Conservation (phyloP, 768 basidiomycete species). For the Tylopilus cervinicoccineus region DNA sequence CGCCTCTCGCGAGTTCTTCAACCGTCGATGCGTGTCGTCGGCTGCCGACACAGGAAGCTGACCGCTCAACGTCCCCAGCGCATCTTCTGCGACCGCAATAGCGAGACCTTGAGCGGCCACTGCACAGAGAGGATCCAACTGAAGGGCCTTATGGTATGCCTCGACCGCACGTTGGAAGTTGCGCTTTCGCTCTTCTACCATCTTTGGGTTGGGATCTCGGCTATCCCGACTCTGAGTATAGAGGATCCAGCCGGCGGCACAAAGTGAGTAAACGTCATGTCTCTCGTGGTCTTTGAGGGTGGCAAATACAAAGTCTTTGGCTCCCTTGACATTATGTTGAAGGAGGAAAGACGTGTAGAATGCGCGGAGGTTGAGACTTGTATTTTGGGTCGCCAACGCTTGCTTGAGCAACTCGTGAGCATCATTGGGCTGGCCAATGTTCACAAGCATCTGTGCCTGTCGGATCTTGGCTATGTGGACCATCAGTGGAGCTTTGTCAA, state of each 20-base stretch:
- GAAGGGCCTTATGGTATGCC: slow-evolving; percentile 89
- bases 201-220: slow-evolving; percentile 55
- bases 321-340: slow-evolving; percentile 66
- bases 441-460: slow-evolving; percentile 74
- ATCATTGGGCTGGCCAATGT: slow-evolving; percentile 67
- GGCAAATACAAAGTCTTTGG: slow-evolving; percentile 86
- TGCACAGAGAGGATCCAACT: slow-evolving; percentile 79
- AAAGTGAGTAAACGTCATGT: slow-evolving; percentile 88
- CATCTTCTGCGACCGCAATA: slow-evolving; percentile 91
- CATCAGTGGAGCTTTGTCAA: slow-evolving; percentile 6
- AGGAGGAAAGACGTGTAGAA: slow-evolving; percentile 93
- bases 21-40: slow-evolving; percentile 64
- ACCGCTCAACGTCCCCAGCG: slow-evolving; percentile 65
- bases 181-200: slow-evolving; percentile 59
- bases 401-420: slow-evolving; percentile 91
- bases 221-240: slow-evolving; percentile 86
- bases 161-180: slow-evolving; percentile 83
- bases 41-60: slow-evolving; percentile 42
- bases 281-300: slow-evolving; percentile 85
- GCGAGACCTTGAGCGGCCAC: slow-evolving; percentile 95
- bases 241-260: slow-evolving; percentile 81
- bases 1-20: slow-evolving; percentile 80
- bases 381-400: slow-evolving; percentile 70
- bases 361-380: slow-evolving; percentile 84
- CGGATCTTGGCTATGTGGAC: slow-evolving; percentile 77